These are phyloP conservation scores for Kwoniella dejecticola DNA, from an alignment of 768 basidiomycete species.

Conservation along the genomic window DNA sequence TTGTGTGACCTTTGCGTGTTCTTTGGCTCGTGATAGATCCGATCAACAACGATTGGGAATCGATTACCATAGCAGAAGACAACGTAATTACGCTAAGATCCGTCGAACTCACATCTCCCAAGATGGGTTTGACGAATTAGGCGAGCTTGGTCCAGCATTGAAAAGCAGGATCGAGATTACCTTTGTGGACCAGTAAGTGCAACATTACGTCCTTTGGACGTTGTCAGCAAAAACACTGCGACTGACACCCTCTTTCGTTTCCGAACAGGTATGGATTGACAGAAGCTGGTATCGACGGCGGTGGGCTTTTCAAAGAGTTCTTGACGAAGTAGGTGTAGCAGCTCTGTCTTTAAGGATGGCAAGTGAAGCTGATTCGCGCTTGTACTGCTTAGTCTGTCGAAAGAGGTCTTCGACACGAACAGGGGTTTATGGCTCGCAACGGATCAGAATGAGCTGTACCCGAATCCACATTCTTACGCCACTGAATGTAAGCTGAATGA, in stretches of 20 bases:
- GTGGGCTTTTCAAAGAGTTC: constrained; percentile 97
- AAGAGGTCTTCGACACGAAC: constrained; percentile 92
- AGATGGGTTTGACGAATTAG: constrained; percentile 85
- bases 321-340: constrained; percentile 64
- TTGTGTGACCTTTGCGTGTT: too few species aligned
- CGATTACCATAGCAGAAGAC: constrained; percentile 49
- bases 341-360: background rate
- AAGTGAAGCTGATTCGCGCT: background rate
- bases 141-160: constrained; percentile 67
- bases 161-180: constrained; percentile 81
- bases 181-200: constrained; percentile 86
- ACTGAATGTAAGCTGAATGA: constrained; percentile 76
- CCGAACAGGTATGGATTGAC: constrained; percentile 51
- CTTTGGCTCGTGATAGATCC: constrained; percentile 55
- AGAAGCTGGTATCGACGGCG: constrained; percentile 86
- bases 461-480: constrained; percentile 88
- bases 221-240: too few species aligned
- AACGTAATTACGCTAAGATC: constrained; percentile 61
- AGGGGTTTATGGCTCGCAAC: constrained; percentile 91
- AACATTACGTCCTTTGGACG: background rate
- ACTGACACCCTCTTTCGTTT: too few species aligned
- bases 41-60: constrained; percentile 59
- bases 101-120: constrained; percentile 77
- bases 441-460: constrained; percentile 89
- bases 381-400: constrained; percentile 71